Base-by-base conservation (phyloP, 2,329 filamentous ascomycete species). In the Colletotrichum orchidophilum region DNA sequence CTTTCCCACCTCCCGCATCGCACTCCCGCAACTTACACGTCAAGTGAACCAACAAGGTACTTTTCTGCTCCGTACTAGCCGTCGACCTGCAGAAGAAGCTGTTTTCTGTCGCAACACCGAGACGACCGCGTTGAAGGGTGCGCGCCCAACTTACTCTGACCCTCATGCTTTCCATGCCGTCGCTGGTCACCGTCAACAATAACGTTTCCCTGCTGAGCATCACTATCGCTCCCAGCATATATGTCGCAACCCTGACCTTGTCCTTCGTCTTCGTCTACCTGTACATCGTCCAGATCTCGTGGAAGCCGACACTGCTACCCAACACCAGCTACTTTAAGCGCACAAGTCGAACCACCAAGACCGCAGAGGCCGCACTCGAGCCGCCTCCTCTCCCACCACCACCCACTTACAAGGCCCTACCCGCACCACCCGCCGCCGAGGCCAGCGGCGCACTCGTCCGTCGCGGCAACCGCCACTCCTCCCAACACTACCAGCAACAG, bases 131-230 rank as follows among this genome's bases (percentile, higher is more conserved):
- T 29, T 33, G 53, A 50, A 62, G 46, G 35, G 65, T 66, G 58
- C 42, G 31, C 46, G 52, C 64, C 57, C 57, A 21, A 39, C 11
- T 26, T 12, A 46, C 46, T 63, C 42, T 53, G 58, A 29, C 59
- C 59, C 42, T 60, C 59, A 71, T 71, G 69, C 58, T 69, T 79
- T 81, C 81, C 77, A 90, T 90, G 88, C 86, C 85, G 83, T 88
- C 88, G 70, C 82, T 90, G 79, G 81, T 91, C 75, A 87, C 87
- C 63, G 85, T 90, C 74, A 88, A 90, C 81, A 90, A 88, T 80
- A 87, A 89, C 85, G 84, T 90, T 78, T 88, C 87, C 69, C 84
- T 91, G 75, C 78, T 91, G 78, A 90, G 85, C 80, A 83, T 91
- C 76, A 86, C 83, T 76, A 86, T 90, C 78, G 87, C 88, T 50